Evolutionary conservation across 1,284 basidiomycete genomes (phyloP).

Genomic region (Heimioporus punctisporus): DNA sequence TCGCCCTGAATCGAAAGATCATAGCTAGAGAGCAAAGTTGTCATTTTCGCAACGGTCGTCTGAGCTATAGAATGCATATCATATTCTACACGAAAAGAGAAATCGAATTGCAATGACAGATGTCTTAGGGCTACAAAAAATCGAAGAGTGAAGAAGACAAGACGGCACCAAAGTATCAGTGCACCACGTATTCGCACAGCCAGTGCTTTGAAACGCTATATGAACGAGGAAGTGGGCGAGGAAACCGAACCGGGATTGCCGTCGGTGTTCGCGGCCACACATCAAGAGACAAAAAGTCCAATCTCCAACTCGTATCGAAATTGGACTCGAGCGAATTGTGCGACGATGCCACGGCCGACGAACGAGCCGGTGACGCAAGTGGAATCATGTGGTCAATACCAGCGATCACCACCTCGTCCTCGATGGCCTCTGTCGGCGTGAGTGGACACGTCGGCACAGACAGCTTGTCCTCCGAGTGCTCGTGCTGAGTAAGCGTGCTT

Average conservation of each 20-base stretch:
- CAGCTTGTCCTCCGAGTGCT: slow-evolving; percentile 1
- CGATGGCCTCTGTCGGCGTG: no score
- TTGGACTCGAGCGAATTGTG: slow-evolving; percentile 30
- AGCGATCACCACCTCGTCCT: slow-evolving; percentile 9
- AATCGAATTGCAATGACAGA: no score
- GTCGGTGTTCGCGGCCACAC: slow-evolving; percentile 24
- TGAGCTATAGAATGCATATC: not conserved
- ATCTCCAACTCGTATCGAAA: slow-evolving; percentile 23
- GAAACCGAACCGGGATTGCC: slow-evolving; percentile 8
- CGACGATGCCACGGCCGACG: slow-evolving; percentile 28
- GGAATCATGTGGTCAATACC: slow-evolving; percentile 5
- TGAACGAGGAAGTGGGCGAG: no score
- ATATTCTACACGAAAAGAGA: slow-evolving; percentile 4
- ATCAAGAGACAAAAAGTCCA: not conserved
- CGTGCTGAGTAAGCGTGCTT: slow-evolving; percentile 10
- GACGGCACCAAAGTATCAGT: no score
- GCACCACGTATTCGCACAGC: no score
- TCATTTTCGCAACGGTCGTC: no score
- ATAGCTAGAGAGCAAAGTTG: no score
- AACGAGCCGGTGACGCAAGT: slow-evolving; percentile 39
- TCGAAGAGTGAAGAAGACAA: not conserved
- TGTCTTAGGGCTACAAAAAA: slow-evolving; percentile 25
- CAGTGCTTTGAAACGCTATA: no score
- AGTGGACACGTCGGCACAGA: not conserved
- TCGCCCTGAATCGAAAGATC: no score